Evolutionary conservation across 257 asterid genomes (phyloP).

Genomic region (Solanum raphanifolium): DNA sequence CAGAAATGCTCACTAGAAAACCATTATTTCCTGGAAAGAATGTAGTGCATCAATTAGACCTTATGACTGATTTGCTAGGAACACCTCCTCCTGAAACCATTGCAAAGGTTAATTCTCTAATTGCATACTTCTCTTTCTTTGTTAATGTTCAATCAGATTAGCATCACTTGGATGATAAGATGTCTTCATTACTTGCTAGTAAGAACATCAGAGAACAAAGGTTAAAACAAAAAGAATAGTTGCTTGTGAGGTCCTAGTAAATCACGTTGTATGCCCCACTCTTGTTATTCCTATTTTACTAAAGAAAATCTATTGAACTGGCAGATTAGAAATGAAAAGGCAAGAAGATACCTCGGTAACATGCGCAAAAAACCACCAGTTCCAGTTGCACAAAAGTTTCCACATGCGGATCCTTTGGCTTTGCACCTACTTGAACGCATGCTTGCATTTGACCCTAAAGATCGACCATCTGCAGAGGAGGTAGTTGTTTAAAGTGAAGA

Average conservation of each 20-base stretch:
- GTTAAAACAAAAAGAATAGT: not conserved
- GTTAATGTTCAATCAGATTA: not conserved
- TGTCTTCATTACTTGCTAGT: not conserved
- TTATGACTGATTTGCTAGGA: slow-evolving; percentile 83
- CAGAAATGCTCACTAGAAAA: slow-evolving; percentile 76
- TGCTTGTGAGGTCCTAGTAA: not conserved
- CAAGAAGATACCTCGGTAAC: slow-evolving; percentile 84
- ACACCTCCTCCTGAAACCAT: slow-evolving; percentile 86
- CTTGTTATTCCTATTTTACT: not conserved
- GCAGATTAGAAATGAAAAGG: slow-evolving; percentile 31
- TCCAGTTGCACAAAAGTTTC: slow-evolving; percentile 68
- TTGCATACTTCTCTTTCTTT: not conserved
- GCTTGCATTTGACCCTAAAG: slow-evolving; percentile 90
- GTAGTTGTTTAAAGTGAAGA: slow-evolving; percentile 21
- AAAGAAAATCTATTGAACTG: slow-evolving; percentile 17
- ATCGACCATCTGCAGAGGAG: slow-evolving; percentile 87
- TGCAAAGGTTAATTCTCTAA: slow-evolving; percentile 53
- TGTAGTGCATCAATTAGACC: slow-evolving; percentile 21
- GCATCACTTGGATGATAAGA: not conserved
- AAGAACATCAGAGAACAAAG: not conserved
- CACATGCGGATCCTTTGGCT: slow-evolving; percentile 67
- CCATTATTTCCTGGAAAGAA: slow-evolving; percentile 88
- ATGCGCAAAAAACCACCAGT: slow-evolving; percentile 82
- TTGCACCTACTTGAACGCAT: slow-evolving; percentile 60
- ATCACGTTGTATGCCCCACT: not conserved